Base-by-base conservation (phyloP, 2,329 filamentous ascomycete species). In the Fusarium domesticum region DNA sequence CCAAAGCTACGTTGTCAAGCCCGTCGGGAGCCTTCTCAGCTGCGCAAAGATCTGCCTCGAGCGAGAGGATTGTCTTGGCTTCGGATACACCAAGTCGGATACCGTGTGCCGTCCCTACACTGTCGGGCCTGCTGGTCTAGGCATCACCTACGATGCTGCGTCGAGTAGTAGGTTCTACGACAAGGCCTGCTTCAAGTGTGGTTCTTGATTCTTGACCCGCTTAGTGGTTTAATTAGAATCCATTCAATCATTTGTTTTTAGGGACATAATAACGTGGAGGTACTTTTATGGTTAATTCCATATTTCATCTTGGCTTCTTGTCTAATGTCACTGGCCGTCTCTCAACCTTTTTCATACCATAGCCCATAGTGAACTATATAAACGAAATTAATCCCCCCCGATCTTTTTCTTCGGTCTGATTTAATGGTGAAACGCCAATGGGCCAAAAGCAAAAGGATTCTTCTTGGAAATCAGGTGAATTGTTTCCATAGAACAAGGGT, bases 31-130 rank as follows among this genome's bases (percentile, higher is more conserved):
- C 16, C 36, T 56, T 0, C 17, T 34, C 3, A 49, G 41, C 6
- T 56, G 54, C 6, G 50, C 48, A 6, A 37, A 48, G 2, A 33
- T 48, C 11, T 57, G 53, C 17, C 41, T 57, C 3, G 39, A 48
- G 5, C 43, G 42, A 3, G 19, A 34, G 15, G 48, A 45, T n/a
- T 57, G 51, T 6, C 18, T 43, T 10, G 48, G 53, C 1, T 57
- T 54, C n/a, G 41, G 43, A 0, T 56, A 54, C 18, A 25, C 40
- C 7, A 54, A 41, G 15, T 35, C 47, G 3, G 37, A n/a, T 5
- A 46, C 46, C 3, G 44, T 35, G 35, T 57, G 53, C 2, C 46
- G 46, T 41, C 38, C 47, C 0, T 57, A 48, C 1, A 45, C 31
- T 6, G 37, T 37, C 16, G 51, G 51, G 1, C 47, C 45, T 3